These are phyloP conservation scores for Echium plantagineum DNA, from an alignment of 257 asterid genomes.

Conservation along the genomic window DNA sequence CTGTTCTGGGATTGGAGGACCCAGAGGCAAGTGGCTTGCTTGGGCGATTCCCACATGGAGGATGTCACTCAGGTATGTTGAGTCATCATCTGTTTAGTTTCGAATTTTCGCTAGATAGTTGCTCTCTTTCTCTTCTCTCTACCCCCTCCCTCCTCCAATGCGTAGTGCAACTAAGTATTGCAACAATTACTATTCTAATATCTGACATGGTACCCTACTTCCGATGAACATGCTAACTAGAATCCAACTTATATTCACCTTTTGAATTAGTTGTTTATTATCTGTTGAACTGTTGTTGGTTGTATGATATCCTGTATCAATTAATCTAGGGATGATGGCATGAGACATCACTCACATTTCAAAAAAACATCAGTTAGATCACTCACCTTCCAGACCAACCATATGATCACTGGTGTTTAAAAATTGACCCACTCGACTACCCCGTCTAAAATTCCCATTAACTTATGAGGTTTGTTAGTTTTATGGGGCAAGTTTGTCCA, in stretches of 20 bases:
- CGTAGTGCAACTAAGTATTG: background rate
- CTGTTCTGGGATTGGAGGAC: conserved; percentile 90
- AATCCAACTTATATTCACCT: background rate
- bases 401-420: too few relatives aligned
- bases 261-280: too few relatives aligned
- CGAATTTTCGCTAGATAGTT: background rate
- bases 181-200: background rate
- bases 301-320: background rate
- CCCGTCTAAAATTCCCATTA: too few relatives aligned
- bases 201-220: background rate
- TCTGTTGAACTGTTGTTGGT: too few relatives aligned
- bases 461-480: too few relatives aligned
- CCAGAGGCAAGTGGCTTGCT: conserved; percentile 55
- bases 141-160: too few relatives aligned
- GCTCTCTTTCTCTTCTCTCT: background rate
- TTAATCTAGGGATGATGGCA: background rate
- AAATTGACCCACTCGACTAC: too few relatives aligned
- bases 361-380: too few relatives aligned
- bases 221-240: background rate
- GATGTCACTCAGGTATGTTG: conserved; percentile 84
- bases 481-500: background rate
- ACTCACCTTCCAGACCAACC: too few relatives aligned
- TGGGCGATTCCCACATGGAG: conserved; percentile 87
- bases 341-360: background rate
- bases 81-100: background rate